phyloP scores from a whole-genome alignment of 352 stramenopile species.

The Pythium brassicae region DNA sequence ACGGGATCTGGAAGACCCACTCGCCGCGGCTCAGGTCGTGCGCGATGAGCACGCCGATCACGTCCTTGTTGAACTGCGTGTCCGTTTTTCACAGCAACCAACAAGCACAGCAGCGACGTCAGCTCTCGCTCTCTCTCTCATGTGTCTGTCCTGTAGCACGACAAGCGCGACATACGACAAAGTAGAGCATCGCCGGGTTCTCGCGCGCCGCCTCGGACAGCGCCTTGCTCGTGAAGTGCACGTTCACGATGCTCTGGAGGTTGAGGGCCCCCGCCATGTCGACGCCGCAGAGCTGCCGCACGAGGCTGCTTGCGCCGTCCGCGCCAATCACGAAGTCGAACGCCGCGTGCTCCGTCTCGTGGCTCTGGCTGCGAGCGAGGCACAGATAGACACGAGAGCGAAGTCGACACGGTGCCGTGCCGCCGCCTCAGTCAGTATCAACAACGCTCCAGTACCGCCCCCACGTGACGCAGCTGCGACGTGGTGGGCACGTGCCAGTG shows the following conservation, averaged over 20 bases:
- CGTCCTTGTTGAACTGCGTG: conserved; percentile 68
- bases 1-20: conserved; percentile 92
- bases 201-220: conserved; percentile 49
- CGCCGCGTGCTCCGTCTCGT: conserved; percentile 30
- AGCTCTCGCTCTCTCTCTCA: neutral
- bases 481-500: conserved; percentile 59
- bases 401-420: too few relatives aligned
- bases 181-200: conserved; percentile 93
- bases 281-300: conserved; percentile 69
- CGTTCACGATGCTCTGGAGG: conserved; percentile 92
- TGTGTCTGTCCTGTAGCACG: neutral
- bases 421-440: neutral
- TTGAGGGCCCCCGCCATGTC: conserved; percentile 66
- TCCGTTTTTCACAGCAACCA: neutral
- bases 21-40: conserved; percentile 86
- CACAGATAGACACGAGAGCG: conserved; percentile 16
- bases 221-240: conserved; percentile 89
- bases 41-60: conserved; percentile 91
- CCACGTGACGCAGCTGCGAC: too few relatives aligned
- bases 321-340: conserved; percentile 88
- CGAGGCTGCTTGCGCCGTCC: conserved; percentile 87
- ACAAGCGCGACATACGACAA: conserved; percentile 52
- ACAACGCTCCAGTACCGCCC: too few relatives aligned
- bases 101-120: neutral
- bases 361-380: conserved; percentile 5